Evolutionary conservation across 2,329 filamentous ascomycete genomes (phyloP).

Genomic region (Clarireedia hainanense): DNA sequence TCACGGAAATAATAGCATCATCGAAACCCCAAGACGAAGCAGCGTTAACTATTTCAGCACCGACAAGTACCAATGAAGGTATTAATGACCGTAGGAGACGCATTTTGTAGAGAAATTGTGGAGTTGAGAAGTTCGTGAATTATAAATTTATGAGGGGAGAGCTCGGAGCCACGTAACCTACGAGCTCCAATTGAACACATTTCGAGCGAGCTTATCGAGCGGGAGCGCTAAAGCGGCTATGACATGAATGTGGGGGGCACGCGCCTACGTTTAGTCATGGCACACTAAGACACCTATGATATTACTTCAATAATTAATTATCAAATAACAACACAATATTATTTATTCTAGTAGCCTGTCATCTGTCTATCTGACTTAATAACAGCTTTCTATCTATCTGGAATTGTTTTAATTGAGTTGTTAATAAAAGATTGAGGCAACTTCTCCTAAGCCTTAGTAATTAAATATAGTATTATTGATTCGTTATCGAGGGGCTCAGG

Average conservation of each 20-base stretch:
- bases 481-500: no score
- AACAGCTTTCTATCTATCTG: no score
- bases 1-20: conserved; percentile 60
- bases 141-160: conserved; percentile 2
- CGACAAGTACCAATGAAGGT: conserved; percentile 34
- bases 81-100: conserved; percentile 34
- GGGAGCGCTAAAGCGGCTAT: conserved; percentile 1
- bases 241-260: neutral
- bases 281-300: no score
- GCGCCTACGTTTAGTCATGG: no score
- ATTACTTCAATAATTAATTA: no score
- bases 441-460: no score
- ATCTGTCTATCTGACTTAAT: no score
- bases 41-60: conserved; percentile 34
- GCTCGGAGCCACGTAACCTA: conserved; percentile 9
- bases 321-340: no score
- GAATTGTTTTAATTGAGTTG: no score
- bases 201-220: conserved; percentile 3
- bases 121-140: neutral
- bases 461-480: no score
- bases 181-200: conserved; percentile 9
- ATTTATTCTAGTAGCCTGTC: no score
- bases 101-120: conserved; percentile 28
- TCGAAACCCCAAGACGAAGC: conserved; percentile 62
- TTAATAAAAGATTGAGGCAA: no score